These are phyloP conservation scores for Cardiospermum halicacabum DNA, from an alignment of 345 rosid genomes.

Conservation along the genomic window DNA sequence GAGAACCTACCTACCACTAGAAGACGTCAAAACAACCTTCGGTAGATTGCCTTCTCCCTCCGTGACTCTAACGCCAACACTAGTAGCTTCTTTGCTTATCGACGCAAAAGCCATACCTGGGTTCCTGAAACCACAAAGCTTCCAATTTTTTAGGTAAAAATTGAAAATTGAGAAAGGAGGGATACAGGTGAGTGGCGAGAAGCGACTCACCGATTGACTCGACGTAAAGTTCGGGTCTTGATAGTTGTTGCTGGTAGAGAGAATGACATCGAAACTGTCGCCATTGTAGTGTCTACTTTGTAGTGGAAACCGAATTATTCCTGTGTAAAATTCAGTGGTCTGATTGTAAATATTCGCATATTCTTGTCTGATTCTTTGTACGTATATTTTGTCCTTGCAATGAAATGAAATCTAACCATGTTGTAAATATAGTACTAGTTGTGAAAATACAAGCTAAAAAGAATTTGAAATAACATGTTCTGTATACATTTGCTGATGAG, in stretches of 20 bases:
- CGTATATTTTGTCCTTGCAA: too few species aligned
- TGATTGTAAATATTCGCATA: conserved; percentile 17
- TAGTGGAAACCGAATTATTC: not conserved
- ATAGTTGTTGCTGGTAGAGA: conserved; percentile 35
- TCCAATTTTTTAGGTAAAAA: not conserved
- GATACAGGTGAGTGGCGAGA: not conserved
- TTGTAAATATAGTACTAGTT: too few species aligned
- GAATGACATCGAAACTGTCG: conserved; percentile 45
- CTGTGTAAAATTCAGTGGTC: not conserved
- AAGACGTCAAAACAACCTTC: conserved; percentile 70
- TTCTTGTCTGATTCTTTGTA: not conserved
- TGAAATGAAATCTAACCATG: too few species aligned
- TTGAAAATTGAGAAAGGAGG: not conserved
- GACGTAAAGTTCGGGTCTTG: conserved; percentile 32
- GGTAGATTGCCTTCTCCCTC: conserved; percentile 92
- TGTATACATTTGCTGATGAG: conserved; percentile 3
- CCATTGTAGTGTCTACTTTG: conserved; percentile 34
- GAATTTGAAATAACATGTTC: not conserved
- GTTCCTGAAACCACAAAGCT: conserved; percentile 25
- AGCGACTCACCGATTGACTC: conserved; percentile 44
- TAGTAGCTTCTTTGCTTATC: conserved; percentile 19
- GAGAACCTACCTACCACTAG: conserved; percentile 51
- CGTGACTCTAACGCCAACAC: conserved; percentile 51
- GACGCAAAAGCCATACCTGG: conserved; percentile 55
- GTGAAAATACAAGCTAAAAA: not conserved